phyloP scores from a whole-genome alignment of 768 basidiomycete species.

The Thelephora ganbajun region DNA sequence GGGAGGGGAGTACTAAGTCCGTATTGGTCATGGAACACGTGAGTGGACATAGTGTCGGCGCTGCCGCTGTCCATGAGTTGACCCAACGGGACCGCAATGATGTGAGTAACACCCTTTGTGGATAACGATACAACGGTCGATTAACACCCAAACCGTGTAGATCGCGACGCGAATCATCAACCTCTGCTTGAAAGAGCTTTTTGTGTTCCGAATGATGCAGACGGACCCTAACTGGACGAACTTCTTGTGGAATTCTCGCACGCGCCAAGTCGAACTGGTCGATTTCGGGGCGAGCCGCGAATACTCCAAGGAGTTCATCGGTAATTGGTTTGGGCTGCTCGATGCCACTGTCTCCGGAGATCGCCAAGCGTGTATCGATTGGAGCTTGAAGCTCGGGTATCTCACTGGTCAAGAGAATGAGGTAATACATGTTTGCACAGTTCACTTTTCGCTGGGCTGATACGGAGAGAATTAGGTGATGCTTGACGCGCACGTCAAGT shows the following conservation, averaged over 20 bases:
- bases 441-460: not conserved
- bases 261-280: constrained; percentile 67
- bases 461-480: constrained; percentile 36
- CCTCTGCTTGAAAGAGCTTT: constrained; percentile 82
- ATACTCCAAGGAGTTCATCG: constrained; percentile 79
- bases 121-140: not conserved
- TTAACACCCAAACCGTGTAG: constrained; percentile 23
- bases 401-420: constrained; percentile 80
- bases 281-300: constrained; percentile 93
- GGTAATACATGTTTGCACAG: constrained; percentile 21
- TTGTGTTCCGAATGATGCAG: constrained; percentile 88
- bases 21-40: constrained; percentile 89
- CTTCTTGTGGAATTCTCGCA: constrained; percentile 73
- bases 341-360: constrained; percentile 63
- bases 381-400: constrained; percentile 78
- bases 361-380: constrained; percentile 46
- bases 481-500: constrained; percentile 75
- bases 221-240: constrained; percentile 99
- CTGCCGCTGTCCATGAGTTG: constrained; percentile 36
- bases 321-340: constrained; percentile 78
- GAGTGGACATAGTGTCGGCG: constrained; percentile 69
- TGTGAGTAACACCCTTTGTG: constrained; percentile 26
- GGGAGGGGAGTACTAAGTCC: constrained; percentile 64
- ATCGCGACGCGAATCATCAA: constrained; percentile 74
- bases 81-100: constrained; percentile 56